Conservation (phyloP, 371 early-diverging fungal genomes). For the Cokeromyces recurvatus region DNA sequence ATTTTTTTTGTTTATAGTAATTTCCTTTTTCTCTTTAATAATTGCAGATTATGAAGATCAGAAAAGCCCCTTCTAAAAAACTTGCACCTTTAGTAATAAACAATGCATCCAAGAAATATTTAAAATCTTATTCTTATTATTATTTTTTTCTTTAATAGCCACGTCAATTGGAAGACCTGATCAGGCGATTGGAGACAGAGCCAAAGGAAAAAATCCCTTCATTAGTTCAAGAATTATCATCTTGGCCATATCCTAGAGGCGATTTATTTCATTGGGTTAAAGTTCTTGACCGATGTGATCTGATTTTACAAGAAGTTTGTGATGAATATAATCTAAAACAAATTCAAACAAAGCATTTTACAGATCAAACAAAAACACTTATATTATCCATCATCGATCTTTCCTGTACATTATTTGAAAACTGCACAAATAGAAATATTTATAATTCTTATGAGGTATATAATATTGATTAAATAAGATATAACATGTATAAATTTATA, state of each 20-base stretch:
- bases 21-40: too few species aligned
- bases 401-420: slow-evolving; percentile 82
- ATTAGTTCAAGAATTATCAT: slow-evolving; percentile 41
- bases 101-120: neutral
- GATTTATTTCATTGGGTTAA: slow-evolving; percentile 94
- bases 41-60: slow-evolving; percentile 79
- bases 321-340: slow-evolving; percentile 58
- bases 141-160: slow-evolving; percentile 29
- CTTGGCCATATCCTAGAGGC: slow-evolving; percentile 82
- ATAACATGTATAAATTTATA: too few species aligned
- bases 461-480: neutral
- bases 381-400: slow-evolving; percentile 73
- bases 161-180: slow-evolving; percentile 50
- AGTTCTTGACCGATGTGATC: slow-evolving; percentile 91
- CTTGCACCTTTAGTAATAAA: slow-evolving; percentile 52
- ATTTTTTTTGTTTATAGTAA: too few species aligned
- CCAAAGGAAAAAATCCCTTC: slow-evolving; percentile 54
- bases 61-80: slow-evolving; percentile 62
- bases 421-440: slow-evolving; percentile 90
- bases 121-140: neutral
- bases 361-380: slow-evolving; percentile 45
- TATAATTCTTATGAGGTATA: slow-evolving; percentile 90
- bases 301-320: slow-evolving; percentile 65
- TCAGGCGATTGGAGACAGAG: slow-evolving; percentile 50
- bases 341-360: slow-evolving; percentile 58